Evolutionary conservation across 2,329 filamentous ascomycete genomes (phyloP), one percentile per base, ranked within the genome.

Genomic region (Xylaria sp.): DNA sequence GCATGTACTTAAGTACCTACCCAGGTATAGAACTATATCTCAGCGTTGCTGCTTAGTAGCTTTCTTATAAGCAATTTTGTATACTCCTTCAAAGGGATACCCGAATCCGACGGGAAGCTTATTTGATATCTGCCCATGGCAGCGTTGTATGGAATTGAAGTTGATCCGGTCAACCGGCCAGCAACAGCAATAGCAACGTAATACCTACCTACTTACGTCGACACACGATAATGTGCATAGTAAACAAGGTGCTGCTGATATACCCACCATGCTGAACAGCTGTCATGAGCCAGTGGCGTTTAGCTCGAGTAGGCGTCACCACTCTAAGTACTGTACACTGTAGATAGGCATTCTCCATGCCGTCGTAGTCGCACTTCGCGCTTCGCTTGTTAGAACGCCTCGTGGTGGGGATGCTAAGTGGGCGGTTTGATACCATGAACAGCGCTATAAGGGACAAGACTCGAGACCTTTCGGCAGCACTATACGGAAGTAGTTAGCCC

Each of bases 41-140:
- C 13, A 56, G 53, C 13, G 33, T 37, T 43, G 37, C 25, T 48
- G 56, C 56, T 47, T 58, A 58, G 37, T 54, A 27, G 19, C 33
- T 49, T 57, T 23, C 46, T 58, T 43, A 40, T 58, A 58, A 58
- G 55, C 54, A 57, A 33, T 25, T 10, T 33, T 48, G 27, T 43
- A 40, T 52, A 19, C 17, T 47, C 47, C 47, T 52, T 52, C 31
- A 15, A 37, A 23, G 21, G 27, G 35, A 6, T 10, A 10, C 40
- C 15, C 54, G n/a, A n/a, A n/a, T 11, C 29, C 10, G 19, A 43
- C 19, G 43, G 11, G 21, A 44, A 51, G 40, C 31, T 33, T 43
- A 44, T 44, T 17, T 15, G 37, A 41, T 43, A 19, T 47, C 13
- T 27, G n/a, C 19, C 17, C 25, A 47, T 29, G 43, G 19, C 19